These are phyloP conservation scores for Pleurotus citrinopileatus DNA, from an alignment of 768 basidiomycete genomes.

Conservation along the genomic window DNA sequence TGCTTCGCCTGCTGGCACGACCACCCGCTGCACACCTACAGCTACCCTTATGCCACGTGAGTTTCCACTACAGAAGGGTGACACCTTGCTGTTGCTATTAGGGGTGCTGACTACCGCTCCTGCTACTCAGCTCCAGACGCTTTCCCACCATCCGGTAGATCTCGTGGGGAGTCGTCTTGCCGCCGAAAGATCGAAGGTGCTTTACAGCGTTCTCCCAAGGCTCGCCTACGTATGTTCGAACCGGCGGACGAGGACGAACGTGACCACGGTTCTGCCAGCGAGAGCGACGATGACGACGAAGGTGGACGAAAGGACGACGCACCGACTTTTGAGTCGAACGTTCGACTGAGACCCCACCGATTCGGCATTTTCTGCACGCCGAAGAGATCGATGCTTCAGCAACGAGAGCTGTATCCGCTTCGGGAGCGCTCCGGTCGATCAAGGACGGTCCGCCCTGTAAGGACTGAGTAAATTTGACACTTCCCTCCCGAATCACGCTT, in stretches of 20 bases:
- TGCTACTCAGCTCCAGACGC: conserved; percentile 3
- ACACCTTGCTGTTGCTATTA: not conserved
- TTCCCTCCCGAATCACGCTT: not conserved
- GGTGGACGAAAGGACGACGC: not conserved
- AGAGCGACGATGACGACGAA: not conserved
- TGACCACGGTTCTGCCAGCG: not conserved
- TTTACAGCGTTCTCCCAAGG: not conserved
- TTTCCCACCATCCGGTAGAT: conserved; percentile 1
- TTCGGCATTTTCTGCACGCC: conserved; percentile 9
- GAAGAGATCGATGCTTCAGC: conserved; percentile 9
- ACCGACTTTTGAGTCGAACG: not conserved
- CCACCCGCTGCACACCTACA: not conserved
- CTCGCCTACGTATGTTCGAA: not conserved
- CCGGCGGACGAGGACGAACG: not conserved
- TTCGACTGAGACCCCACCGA: not conserved
- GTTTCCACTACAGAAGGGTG: not conserved
- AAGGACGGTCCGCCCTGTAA: conserved; percentile 1
- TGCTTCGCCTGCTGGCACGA: not conserved
- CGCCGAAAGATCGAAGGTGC: not conserved
- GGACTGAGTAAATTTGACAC: conserved; percentile 3
- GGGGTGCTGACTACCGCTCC: not conserved
- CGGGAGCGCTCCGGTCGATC: conserved; percentile 5
- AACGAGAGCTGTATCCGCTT: not conserved
- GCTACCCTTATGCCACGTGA: conserved; percentile 8
- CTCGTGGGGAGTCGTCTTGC: not conserved